Conservation (phyloP, 805 yeast genomes). For the Osmozyma mogii region DNA sequence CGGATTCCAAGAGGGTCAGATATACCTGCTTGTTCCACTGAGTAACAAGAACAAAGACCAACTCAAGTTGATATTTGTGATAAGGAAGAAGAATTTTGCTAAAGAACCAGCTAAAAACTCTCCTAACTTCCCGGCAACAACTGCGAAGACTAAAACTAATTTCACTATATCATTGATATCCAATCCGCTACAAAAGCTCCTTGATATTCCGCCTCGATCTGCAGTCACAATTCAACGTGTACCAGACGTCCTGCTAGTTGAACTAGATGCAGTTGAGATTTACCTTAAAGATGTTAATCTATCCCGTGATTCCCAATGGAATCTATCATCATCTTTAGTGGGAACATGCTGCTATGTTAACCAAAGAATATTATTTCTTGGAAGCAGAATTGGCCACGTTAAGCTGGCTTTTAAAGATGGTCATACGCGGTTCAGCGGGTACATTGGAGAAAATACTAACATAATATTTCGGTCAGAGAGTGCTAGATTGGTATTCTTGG, state of each 20-base stretch:
- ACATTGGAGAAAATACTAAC: constrained; percentile 65
- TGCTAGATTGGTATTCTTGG: constrained; percentile 71
- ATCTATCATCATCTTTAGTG: constrained; percentile 52
- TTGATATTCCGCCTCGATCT: constrained; percentile 64
- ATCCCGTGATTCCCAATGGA: constrained; percentile 93
- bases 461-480: constrained; percentile 87
- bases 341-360: constrained; percentile 59
- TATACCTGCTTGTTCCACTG: constrained; percentile 59
- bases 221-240: constrained; percentile 47
- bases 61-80: constrained; percentile 9
- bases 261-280: constrained; percentile 76
- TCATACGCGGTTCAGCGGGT: constrained; percentile 63
- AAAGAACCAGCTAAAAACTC: constrained; percentile 4
- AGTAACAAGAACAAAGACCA: constrained; percentile 10
- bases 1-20: constrained; percentile 63
- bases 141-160: constrained; percentile 14
- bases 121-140: constrained; percentile 1
- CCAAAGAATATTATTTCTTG: constrained; percentile 57
- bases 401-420: constrained; percentile 63
- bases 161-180: constrained; percentile 49
- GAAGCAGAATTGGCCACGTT: constrained; percentile 54
- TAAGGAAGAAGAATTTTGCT: constrained; percentile 5
- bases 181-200: constrained; percentile 47
- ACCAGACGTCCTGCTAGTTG: constrained; percentile 40
- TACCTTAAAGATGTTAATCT: constrained; percentile 72